Base-by-base conservation (phyloP, 148 eudicot species). In the Rheum nobile region DNA sequence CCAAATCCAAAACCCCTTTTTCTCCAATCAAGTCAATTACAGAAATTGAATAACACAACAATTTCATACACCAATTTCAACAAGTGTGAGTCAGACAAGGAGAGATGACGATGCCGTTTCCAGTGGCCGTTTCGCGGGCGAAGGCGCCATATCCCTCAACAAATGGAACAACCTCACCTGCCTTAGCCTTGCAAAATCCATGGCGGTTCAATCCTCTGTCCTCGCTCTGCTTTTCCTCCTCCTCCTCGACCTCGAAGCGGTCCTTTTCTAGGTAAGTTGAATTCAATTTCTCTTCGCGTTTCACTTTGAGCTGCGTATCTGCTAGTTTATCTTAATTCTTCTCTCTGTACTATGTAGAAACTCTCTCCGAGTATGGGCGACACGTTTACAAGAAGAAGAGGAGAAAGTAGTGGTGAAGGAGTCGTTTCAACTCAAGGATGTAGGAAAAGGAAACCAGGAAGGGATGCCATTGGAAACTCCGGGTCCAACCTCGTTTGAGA, bases 371-470 rank as follows among this genome's bases (percentile, higher is more conserved):
- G 83, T 88, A 67, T 82, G 46, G 81, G 94, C 97, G 67, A 88
- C 91, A 28, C 78, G 84, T 75, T 80, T 87, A 86, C 87, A 88
- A 86, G 94, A 92, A 73, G 83, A 92, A 24, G 84, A 90, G 79
- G 86, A 90, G 78, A 85, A 92, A 80, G 87, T 87, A 61, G 83
- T 50, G 22, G 94, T 90, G 35, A 87, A 92, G 75, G 88, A 96
- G 24, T 82, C 97, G n/a, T 96, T 88, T 84, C 76, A 75, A 73
- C 59, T 86, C n/a, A 79, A 75, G 74, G 79, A 77, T 37, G 76
- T 79, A 68, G 76, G 72, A 65, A 83, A 74, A 72, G 83, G 63
- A 75, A 77, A 41, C 16, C 38, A 29, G 4, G 80, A 76, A 32
- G 80, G 77, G 38, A 71, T 4, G 72, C 77, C 77, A 8, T 71